These are phyloP conservation scores for Aegle marmelos DNA, from an alignment of 345 rosid genomes.

Conservation along the genomic window DNA sequence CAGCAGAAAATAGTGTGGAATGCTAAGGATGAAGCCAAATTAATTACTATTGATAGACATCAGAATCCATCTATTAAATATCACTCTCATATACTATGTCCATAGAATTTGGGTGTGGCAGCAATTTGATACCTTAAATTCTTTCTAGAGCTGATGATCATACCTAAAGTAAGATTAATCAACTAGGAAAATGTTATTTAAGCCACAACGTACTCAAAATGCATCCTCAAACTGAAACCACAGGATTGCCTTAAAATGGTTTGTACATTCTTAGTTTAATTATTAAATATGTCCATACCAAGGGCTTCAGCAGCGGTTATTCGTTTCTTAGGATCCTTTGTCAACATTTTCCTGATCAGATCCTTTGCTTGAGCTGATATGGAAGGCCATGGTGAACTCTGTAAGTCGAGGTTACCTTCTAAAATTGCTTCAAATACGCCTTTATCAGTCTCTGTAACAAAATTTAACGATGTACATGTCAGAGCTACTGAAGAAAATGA, in stretches of 20 bases:
- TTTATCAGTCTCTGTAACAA: constrained; percentile 61
- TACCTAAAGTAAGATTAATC: not conserved
- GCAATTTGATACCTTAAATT: not conserved
- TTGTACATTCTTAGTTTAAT: not conserved
- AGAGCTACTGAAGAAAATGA: not conserved
- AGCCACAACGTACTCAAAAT: not conserved
- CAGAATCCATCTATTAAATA: not conserved
- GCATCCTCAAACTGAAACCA: not conserved
- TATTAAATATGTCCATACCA: constrained; percentile 38
- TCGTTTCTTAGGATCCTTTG: constrained; percentile 65
- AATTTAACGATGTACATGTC: not conserved
- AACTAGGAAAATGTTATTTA: not conserved
- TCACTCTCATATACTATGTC: not conserved
- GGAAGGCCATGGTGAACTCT: constrained; percentile 68
- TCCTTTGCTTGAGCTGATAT: constrained; percentile 80
- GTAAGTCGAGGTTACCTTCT: constrained; percentile 60
- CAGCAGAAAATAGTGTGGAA: not conserved
- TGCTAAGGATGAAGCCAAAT: not conserved
- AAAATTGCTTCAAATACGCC: constrained; percentile 54
- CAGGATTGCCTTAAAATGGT: not conserved
- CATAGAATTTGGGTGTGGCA: not conserved
- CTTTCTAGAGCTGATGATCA: not conserved
- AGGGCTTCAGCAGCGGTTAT: constrained; percentile 74
- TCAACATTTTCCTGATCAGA: constrained; percentile 63
- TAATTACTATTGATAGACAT: not conserved